Evolutionary conservation across 2,329 filamentous ascomycete species (phyloP).

Genomic region (Zymoseptoria passerinii): DNA sequence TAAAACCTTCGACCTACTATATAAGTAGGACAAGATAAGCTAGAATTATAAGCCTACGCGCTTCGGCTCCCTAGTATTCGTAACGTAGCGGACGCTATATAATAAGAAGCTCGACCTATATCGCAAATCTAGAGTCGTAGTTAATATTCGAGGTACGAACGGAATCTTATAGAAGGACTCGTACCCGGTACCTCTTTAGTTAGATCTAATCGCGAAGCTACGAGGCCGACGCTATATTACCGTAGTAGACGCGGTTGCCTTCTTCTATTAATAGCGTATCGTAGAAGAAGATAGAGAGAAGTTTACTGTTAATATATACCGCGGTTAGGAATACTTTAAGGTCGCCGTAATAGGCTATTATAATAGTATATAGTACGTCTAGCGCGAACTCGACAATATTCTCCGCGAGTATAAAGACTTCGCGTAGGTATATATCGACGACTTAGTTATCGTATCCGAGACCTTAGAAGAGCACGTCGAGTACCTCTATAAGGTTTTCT

Average conservation of each 20-base stretch:
- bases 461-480: not conserved
- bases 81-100: not conserved
- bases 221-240: not conserved
- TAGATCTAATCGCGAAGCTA: not conserved
- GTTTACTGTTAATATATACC: slow-evolving; percentile 2
- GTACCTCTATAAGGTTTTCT: not conserved
- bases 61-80: not conserved
- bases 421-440: not conserved
- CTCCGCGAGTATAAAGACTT: not conserved
- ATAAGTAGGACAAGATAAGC: not conserved
- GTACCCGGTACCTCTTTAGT: not conserved
- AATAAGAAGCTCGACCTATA: not conserved
- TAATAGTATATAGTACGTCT: not conserved
- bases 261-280: slow-evolving; percentile 3
- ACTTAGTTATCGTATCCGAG: not conserved
- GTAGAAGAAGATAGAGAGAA: not conserved
- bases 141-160: not conserved
- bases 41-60: not conserved
- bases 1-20: not conserved
- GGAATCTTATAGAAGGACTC: not conserved
- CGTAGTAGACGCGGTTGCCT: not conserved
- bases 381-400: not conserved
- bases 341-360: slow-evolving; percentile 1
- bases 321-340: not conserved
- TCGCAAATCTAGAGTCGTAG: not conserved